Base-by-base conservation (phyloP, 2,329 filamentous ascomycete genomes). In the Tricladium varicosporioides region DNA sequence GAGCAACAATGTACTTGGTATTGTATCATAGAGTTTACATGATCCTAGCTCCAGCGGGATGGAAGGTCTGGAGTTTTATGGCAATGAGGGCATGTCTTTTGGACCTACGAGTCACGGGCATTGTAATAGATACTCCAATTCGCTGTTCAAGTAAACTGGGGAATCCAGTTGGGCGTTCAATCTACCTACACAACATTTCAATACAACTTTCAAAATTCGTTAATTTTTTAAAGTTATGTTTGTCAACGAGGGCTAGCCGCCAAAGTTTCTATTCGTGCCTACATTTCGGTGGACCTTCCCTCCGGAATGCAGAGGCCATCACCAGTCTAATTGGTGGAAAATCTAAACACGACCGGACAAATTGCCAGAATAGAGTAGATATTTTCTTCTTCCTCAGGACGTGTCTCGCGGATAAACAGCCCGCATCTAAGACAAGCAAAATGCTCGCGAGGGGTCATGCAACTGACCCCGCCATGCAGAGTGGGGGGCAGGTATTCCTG, bases 1-100 rank as follows among this genome's bases (percentile, higher is more conserved):
- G n/a, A 19, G 15, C 42, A 32, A 53, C 31, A 51, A 46, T 65
- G 64, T 65, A 63, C 51, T 56, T 60, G 59, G 48, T 64, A 64
- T 46, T 66, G 64, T 67, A 67, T 55, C 50, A 57, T 61, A 63
- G 48, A 3, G 10, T 40, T 40, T 40, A 40, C 36, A 40, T 40
- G 10, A 11, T 40, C 36, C 36, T 40, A 40, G 36, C 36, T 40
- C n/a, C 36, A 40, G 36, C 15, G 48, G 15, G 33, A 10, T 22
- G 11, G 46, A 31, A 40, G 11, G 18, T 40, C 7, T 31, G 31
- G 31, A 32, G 48, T 19, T 36, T 11, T 36, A 48, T 2, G 27
- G 48, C n/a, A 50, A 55, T 5, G 18, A 40, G 44, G 22, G 31
- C 18, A 42, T 31, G 33, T 15, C 32, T 53, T 45, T 16, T 18